phyloP scores from a whole-genome alignment of 1,139 yeast species.

The Candida sp. region DNA sequence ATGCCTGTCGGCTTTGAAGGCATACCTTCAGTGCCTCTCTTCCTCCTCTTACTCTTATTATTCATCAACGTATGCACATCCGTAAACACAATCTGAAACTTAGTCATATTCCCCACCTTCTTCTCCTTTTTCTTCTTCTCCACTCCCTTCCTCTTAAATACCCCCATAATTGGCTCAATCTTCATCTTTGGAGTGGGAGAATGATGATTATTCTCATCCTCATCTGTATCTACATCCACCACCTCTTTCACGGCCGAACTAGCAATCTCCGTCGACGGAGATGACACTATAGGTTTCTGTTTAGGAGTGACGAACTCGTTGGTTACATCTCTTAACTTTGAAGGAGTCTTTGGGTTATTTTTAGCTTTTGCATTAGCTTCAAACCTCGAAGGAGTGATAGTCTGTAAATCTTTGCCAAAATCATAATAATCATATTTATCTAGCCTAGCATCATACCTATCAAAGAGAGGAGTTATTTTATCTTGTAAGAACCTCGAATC shows the following conservation, averaged over 20 bases:
- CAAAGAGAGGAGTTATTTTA: slow-evolving; percentile 41
- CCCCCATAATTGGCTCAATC: slow-evolving; percentile 40
- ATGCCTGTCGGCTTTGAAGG: slow-evolving; percentile 1
- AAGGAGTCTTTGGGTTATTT: slow-evolving; percentile 26
- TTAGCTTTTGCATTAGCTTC: slow-evolving; percentile 7
- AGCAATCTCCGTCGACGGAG: slow-evolving; percentile 33
- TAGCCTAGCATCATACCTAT: slow-evolving; percentile 38
- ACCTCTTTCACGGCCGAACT: slow-evolving; percentile 16
- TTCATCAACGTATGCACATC: slow-evolving; percentile 47
- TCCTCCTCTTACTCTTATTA: slow-evolving; percentile 27
- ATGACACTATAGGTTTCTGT: slow-evolving; percentile 20
- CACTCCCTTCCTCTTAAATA: slow-evolving; percentile 31
- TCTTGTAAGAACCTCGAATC: slow-evolving; percentile 16
- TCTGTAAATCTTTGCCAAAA: slow-evolving; percentile 33
- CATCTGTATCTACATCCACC: slow-evolving; percentile 3
- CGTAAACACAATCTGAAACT: slow-evolving; percentile 52
- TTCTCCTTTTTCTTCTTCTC: slow-evolving; percentile 5
- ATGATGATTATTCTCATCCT: background rate
- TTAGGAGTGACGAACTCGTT: slow-evolving; percentile 25
- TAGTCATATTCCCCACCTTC: slow-evolving; percentile 32
- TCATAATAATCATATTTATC: slow-evolving; percentile 39
- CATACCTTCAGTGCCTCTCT: slow-evolving; percentile 1
- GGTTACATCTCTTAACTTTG: slow-evolving; percentile 25
- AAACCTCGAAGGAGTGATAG: slow-evolving; percentile 45
- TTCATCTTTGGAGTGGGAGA: slow-evolving; percentile 40